Evolutionary conservation across 2,329 filamentous ascomycete species (phyloP).

Genomic region (Incumbomyces delicatus): DNA sequence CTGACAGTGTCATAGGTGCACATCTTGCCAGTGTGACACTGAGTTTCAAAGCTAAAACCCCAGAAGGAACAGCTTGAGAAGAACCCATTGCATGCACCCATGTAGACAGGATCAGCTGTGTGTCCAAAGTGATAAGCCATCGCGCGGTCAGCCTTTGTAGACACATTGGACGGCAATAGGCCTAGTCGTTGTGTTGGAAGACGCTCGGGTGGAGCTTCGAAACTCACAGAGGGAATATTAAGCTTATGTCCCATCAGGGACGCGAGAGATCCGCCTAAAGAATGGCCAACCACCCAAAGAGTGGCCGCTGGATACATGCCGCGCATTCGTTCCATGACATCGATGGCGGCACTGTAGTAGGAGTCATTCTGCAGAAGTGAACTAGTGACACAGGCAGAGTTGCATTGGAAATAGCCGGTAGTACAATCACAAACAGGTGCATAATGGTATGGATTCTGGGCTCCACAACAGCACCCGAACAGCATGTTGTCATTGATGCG

Average conservation of each 20-base stretch:
- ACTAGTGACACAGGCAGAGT: conserved; percentile 13
- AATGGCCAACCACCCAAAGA: conserved; percentile 17
- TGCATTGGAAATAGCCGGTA: conserved; percentile 15
- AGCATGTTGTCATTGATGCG: conserved; percentile 17
- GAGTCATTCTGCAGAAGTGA: conserved; percentile 11
- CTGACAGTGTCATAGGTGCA: conserved; percentile 17
- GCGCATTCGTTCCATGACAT: conserved; percentile 10
- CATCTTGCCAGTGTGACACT: conserved; percentile 15
- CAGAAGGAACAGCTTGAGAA: conserved; percentile 12
- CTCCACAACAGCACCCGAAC: conserved; percentile 19
- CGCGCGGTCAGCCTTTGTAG: neutral
- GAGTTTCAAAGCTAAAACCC: conserved; percentile 16
- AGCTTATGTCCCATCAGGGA: conserved; percentile 14
- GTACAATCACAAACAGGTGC: conserved; percentile 14
- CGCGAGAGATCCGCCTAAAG: conserved; percentile 15
- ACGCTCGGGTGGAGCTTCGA: conserved; percentile 15
- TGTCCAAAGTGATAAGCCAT: conserved; percentile 16
- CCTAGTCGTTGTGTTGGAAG: conserved; percentile 15
- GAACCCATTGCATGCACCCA: conserved; percentile 17
- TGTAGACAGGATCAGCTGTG: conserved; percentile 17
- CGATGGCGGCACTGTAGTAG: conserved; percentile 14
- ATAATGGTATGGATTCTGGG: conserved; percentile 15
- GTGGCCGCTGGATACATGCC: conserved; percentile 11
- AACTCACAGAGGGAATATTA: conserved; percentile 14
- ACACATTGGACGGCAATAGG: conserved; percentile 5